phyloP scores from a whole-genome alignment of 2,329 filamentous ascomycete genomes.

The Pseudogymnoascus sp. region DNA sequence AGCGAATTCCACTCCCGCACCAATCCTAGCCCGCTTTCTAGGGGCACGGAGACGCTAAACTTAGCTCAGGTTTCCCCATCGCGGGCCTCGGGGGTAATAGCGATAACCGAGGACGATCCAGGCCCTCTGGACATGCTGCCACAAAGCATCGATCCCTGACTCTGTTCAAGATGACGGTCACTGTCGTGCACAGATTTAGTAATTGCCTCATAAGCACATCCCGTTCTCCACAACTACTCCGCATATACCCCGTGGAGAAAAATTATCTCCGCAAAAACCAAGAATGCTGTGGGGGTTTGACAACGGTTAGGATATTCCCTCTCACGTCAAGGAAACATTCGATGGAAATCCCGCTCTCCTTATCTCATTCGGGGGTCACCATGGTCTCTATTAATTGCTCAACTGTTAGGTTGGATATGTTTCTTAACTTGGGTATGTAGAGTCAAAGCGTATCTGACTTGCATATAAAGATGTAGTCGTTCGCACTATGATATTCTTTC shows the following conservation, averaged over 20 bases:
- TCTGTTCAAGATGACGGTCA: neutral
- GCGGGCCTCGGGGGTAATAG: neutral
- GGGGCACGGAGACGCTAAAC: neutral
- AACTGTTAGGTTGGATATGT: neutral
- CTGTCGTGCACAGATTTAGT: neutral
- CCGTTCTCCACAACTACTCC: neutral
- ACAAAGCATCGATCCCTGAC: neutral
- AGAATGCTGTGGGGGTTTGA: neutral
- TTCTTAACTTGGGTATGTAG: neutral
- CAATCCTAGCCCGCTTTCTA: neutral
- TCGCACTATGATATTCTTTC: neutral
- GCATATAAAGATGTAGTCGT: neutral
- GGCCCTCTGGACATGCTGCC: neutral
- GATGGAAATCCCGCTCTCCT: neutral
- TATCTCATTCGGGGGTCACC: neutral
- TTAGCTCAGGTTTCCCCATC: neutral
- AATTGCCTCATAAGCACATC: neutral
- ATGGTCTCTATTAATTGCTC: neutral
- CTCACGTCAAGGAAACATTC: neutral
- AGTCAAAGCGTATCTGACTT: neutral
- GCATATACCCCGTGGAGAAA: slow-evolving; percentile 2
- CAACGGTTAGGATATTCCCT: neutral
- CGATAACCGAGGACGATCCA: neutral
- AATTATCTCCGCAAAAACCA: neutral
- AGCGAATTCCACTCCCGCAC: neutral